Evolutionary conservation across 768 basidiomycete species (phyloP), one percentile per base, ranked within the genome.

Genomic region (Hypsizygus marmoreus): DNA sequence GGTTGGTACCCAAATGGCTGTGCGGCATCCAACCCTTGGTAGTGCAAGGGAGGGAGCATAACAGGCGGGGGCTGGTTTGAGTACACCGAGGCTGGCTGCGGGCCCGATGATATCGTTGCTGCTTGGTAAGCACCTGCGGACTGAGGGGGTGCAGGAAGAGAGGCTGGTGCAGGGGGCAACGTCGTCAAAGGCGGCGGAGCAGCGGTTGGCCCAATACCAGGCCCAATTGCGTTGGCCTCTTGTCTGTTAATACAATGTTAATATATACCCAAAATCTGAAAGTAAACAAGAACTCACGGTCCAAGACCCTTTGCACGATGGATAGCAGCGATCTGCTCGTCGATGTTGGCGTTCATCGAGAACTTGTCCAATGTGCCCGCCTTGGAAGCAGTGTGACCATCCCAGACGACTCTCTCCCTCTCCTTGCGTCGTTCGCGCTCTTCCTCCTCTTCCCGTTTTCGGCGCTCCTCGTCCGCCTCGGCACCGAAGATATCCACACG

Each of bases 401-500:
- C 97, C 97, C 97, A 99, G 38, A 97, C 91, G 55, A 91, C 89
- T 63, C 90, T 94, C 69, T 98, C 97, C 63, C 85, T 82, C 64
- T 95, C 95, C 63, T 83, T 88, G 53, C 92, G 76, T 59, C 80
- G 80, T 51, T 85, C 81, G 43, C 81, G 76, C 59, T 93, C 90
- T 51, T 88, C 87, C 40, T 92, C 92, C 53, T 97, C 95, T 57
- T 94, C 88, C 36, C 76, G 78, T 68, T 85, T 88, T 50, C 93
- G 80, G 47, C 86, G 78, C 54, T 95, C 94, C 60, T 97, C 95
- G 60, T 95, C 95, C 41, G 81, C 86, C 58, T 93, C 91, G 1
- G 87, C 91, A 65, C 94, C 93, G 67, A 99, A 99, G 54, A 99
- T 89, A 71, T 99, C 95, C 52, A 92, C 90, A 74, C 95, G 90